Base-by-base conservation (phyloP, 2,329 filamentous ascomycete genomes). In the Fusarium sp. region DNA sequence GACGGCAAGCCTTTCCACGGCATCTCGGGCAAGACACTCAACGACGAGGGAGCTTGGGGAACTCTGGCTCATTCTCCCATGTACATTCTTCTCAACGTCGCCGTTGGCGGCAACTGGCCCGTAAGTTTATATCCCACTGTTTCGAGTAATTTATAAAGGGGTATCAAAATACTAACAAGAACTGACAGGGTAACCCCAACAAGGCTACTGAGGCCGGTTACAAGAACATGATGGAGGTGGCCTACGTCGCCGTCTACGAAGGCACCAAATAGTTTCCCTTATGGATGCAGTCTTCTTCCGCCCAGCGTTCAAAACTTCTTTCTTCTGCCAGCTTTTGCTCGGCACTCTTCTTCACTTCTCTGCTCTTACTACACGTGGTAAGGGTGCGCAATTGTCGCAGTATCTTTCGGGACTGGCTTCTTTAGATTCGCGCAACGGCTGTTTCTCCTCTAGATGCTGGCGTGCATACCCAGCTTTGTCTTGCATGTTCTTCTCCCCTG, bases 31-130 rank as follows among this genome's bases (percentile, higher is more conserved):
- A 70, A 76, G 6, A 71, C 78, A 21, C 75, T 85, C 32, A 77
- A 74, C 34, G 77, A 81, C 53, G 68, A 79, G 69, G 74, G 60
- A 4, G 77, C 80, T 24, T 86, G 83, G 83, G 76, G 75, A 19
- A 77, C 79, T 15, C 75, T 85, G 15, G 79, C 80, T 0, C 77
- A 78, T 58, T 77, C 76, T 15, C 79, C 82, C 2, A 70, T 82
- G 53, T 84, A 80, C 68, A 77, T 84, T 46, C 80, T 84, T 46
- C 72, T 85, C 54, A 84, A 84, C 49, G 79, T 85, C 20, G 83
- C 82, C 19, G 81, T 84, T 40, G 83, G 83, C 12, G 82, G 82
- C 15, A 73, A 73, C 65, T 83, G 79, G 79, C 76, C 76, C 38
- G 79, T 78, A 69, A 75, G 76, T 75, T 21, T 39, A 21, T 30